Conservation (phyloP, 2,329 filamentous ascomycete species). For the Aureobasidium namibiae region DNA sequence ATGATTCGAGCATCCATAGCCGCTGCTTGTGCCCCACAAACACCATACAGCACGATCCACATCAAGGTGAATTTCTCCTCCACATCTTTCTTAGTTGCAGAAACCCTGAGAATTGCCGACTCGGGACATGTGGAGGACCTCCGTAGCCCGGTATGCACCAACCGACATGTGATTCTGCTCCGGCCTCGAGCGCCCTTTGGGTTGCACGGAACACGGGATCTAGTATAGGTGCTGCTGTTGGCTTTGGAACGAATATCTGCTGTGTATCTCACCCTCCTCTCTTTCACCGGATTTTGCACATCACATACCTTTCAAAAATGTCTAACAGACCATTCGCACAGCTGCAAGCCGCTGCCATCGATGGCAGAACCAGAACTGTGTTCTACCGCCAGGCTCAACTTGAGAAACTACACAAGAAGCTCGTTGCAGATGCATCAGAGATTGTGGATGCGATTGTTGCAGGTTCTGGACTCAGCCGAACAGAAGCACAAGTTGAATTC, state of each 20-base stretch:
- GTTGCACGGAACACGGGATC: not conserved
- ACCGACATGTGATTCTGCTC: constrained; percentile 1
- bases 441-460: constrained; percentile 34
- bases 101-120: too few relatives aligned
- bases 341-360: constrained; percentile 35
- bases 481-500: constrained; percentile 36
- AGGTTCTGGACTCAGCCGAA: constrained; percentile 29
- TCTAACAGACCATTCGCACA: constrained; percentile 22
- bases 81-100: too few relatives aligned
- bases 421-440: constrained; percentile 28
- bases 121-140: not conserved
- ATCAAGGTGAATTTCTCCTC: not conserved
- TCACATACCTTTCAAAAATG: constrained; percentile 2
- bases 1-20: not conserved
- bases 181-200: not conserved
- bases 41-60: not conserved
- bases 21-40: not conserved
- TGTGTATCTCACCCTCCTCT: not conserved
- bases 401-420: constrained; percentile 32
- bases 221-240: constrained; percentile 1
- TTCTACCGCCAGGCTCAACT: constrained; percentile 41
- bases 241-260: not conserved
- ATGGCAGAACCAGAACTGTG: constrained; percentile 38
- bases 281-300: not conserved
- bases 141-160: not conserved